Evolutionary conservation across 768 basidiomycete genomes (phyloP), one percentile per base, ranked within the genome.

Genomic region (Boletus barrowsii): DNA sequence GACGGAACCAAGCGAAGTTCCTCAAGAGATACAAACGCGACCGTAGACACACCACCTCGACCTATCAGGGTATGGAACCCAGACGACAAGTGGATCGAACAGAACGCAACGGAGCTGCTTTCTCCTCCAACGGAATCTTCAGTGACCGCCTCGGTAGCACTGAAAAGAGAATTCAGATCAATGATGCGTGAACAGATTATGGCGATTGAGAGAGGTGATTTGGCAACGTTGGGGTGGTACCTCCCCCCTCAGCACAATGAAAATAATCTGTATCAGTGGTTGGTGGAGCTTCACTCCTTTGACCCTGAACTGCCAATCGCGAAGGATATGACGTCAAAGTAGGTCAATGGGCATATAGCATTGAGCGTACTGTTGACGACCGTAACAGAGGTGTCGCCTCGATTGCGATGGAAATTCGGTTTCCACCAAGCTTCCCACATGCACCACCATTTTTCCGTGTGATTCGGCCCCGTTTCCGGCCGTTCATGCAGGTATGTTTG

Each of bases 401-500:
- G 1, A 68, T 91, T 42, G 79, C 88, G 17, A 83, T 91, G 60
- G 88, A 89, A 63, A 83, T 89, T 49, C 73, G 85, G 33, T 90
- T 87, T 63, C 84, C 84, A 9, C 76, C 81, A 1, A 75, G 73
- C 17, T 89, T 82, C 65, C 88, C 88, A 0, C 78, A 83, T 60
- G 75, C 81, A 10, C 89, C 87, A 1, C 88, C 89, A 0, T 89
- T 87, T 73, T 88, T 90, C 70, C 79, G 88, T 52, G 83, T 89
- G 32, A 77, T 90, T 22, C 83, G 83, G 24, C 88, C 88, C 0
- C 79, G 88, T 24, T 86, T 89, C 70, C 65, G 87, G 35, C 84
- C 86, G 0, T 90, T 89, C 63, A 77, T 80, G 36, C 76, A 83
- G 42, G 67, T 72, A 32, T 22, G 33, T 35, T 14, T 35, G 44